Evolutionary conservation across 192 early-diverging fungal genomes (phyloP).

Genomic region (Coemansia sp.): DNA sequence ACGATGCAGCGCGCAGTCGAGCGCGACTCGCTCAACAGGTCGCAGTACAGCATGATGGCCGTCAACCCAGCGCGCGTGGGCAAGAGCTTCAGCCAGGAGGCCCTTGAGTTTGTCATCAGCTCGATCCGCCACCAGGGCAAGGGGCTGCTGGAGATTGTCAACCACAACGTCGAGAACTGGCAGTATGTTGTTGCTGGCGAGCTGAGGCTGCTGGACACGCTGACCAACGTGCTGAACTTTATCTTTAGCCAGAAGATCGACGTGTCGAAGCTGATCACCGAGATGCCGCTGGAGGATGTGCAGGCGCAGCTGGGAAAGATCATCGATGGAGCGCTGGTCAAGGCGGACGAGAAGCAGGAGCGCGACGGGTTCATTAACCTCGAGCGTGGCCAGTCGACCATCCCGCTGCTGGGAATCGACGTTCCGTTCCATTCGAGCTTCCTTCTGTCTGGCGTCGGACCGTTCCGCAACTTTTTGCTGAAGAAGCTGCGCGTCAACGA

Average conservation of each 20-base stretch:
- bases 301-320: constrained; percentile 79
- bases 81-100: constrained; percentile 81
- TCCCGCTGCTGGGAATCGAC: constrained; percentile 89
- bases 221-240: constrained; percentile 84
- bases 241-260: constrained; percentile 85
- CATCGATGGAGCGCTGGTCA: constrained; percentile 67
- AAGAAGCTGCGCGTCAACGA: constrained; percentile 82
- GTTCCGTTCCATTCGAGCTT: constrained; percentile 96
- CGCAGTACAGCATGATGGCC: constrained; percentile 95
- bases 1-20: constrained; percentile 95
- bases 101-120: constrained; percentile 68
- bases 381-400: constrained; percentile 88
- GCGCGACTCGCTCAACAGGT: constrained; percentile 81
- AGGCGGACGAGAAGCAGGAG: constrained; percentile 64
- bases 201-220: constrained; percentile 73
- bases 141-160: constrained; percentile 89
- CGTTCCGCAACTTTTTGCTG: constrained; percentile 87
- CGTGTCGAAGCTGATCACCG: constrained; percentile 78
- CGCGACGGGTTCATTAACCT: constrained; percentile 65
- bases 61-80: constrained; percentile 90
- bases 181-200: constrained; percentile 95
- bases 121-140: constrained; percentile 76
- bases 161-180: constrained; percentile 96
- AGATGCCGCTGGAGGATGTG: constrained; percentile 82
- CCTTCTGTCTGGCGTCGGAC: constrained; percentile 86